A percentile compares a stretch with the other conserved stretches of the same genome.
Evolutionary conservation across 768 basidiomycete species (phyloP).

Genomic region (Podaxis sp.): DNA sequence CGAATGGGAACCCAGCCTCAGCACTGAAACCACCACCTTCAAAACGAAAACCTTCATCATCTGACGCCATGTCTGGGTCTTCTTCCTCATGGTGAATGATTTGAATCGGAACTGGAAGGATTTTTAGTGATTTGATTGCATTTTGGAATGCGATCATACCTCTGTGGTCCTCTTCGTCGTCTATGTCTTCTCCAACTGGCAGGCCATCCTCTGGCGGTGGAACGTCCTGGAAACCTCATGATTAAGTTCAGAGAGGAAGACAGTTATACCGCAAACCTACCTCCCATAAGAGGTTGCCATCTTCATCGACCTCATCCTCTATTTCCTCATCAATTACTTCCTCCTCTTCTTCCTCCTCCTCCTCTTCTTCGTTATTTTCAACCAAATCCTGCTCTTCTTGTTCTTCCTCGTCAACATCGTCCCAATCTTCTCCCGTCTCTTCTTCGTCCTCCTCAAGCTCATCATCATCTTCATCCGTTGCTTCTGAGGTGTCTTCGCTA

Average conservation of each 20-base stretch:
- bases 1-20: slow-evolving; percentile 57
- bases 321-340: slow-evolving; percentile 53
- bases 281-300: slow-evolving; percentile 35
- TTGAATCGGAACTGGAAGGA: slow-evolving; percentile 42
- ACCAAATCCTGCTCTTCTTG: slow-evolving; percentile 68
- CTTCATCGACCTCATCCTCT: slow-evolving; percentile 37
- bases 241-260: neutral
- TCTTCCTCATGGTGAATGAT: slow-evolving; percentile 64
- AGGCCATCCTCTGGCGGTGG: slow-evolving; percentile 45
- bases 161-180: slow-evolving; percentile 63
- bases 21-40: slow-evolving; percentile 36
- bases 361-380: slow-evolving; percentile 50
- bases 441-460: slow-evolving; percentile 47
- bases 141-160: slow-evolving; percentile 32
- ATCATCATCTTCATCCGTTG: slow-evolving; percentile 68
- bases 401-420: slow-evolving; percentile 64
- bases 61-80: slow-evolving; percentile 61
- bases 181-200: slow-evolving; percentile 48
- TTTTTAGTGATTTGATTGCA: slow-evolving; percentile 12
- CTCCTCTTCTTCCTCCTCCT: slow-evolving; percentile 45
- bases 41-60: slow-evolving; percentile 60
- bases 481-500: slow-evolving; percentile 78
- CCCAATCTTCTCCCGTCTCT: slow-evolving; percentile 50
- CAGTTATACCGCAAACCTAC: slow-evolving; percentile 19
- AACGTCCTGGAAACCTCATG: slow-evolving; percentile 42